These are phyloP conservation scores for Coemansia furcata DNA, from an alignment of 192 early-diverging fungal species.

Conservation along the genomic window DNA sequence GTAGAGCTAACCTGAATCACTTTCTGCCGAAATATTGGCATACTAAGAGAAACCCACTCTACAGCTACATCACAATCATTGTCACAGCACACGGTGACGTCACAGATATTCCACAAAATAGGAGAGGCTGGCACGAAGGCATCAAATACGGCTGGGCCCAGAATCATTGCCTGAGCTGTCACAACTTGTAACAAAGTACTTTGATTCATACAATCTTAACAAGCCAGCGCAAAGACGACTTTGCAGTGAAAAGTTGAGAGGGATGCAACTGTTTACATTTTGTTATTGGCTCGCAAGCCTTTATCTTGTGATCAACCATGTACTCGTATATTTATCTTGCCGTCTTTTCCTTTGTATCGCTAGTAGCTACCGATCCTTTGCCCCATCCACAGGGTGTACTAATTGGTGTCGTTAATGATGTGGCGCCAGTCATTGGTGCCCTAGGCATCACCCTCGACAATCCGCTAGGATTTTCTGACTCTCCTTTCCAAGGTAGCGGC, in stretches of 20 bases:
- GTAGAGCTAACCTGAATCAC: no score
- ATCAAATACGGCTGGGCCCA: neutral
- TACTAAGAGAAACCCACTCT: neutral
- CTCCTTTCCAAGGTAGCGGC: neutral
- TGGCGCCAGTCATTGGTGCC: constrained; percentile 18
- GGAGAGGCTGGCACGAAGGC: neutral
- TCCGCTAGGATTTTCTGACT: neutral
- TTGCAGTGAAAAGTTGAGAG: neutral
- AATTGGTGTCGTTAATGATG: constrained; percentile 15
- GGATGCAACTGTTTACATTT: no score
- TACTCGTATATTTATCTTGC: neutral
- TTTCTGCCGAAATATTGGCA: neutral
- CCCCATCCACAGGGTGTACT: constrained; percentile 3
- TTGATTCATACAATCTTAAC: neutral
- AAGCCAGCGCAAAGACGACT: neutral
- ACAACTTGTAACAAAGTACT: neutral
- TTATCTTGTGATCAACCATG: neutral
- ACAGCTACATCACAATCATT: neutral
- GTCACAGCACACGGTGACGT: neutral
- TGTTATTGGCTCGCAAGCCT: neutral
- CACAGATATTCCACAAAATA: neutral
- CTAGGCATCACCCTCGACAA: constrained; percentile 5
- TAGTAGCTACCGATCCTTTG: constrained; percentile 8
- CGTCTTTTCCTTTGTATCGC: neutral
- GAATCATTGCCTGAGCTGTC: neutral